Percentiles rank a stretch among this genome's conserved stretches.
Conservation (phyloP, 2,329 filamentous ascomycete species). For the Exophiala viscosa region DNA sequence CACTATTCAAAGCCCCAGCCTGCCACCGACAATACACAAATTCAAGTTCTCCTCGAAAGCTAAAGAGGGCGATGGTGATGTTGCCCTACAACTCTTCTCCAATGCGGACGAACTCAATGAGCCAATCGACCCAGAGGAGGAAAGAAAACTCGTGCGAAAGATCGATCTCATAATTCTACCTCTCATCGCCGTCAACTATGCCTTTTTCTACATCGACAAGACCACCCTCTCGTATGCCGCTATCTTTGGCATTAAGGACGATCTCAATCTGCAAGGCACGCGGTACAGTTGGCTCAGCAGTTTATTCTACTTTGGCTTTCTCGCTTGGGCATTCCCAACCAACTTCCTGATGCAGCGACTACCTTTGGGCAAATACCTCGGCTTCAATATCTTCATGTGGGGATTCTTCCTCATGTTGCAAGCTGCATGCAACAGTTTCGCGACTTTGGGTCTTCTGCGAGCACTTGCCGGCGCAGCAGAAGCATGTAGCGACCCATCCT, state of each 20-base stretch:
- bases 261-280: slow-evolving; percentile 46
- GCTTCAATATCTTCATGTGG: slow-evolving; percentile 44
- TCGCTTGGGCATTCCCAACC: slow-evolving; percentile 64
- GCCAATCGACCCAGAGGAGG: slow-evolving; percentile 45
- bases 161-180: slow-evolving; percentile 60
- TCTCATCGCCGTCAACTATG: slow-evolving; percentile 52
- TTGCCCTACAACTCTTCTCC: slow-evolving; percentile 50
- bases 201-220: slow-evolving; percentile 49
- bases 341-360: slow-evolving; percentile 62
- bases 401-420: slow-evolving; percentile 51
- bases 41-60: slow-evolving; percentile 23
- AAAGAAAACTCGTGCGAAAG: slow-evolving; percentile 49
- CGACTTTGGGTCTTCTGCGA: slow-evolving; percentile 53
- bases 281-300: slow-evolving; percentile 45
- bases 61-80: slow-evolving; percentile 42
- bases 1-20: slow-evolving; percentile 9
- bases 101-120: slow-evolving; percentile 48
- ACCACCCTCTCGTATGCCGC: slow-evolving; percentile 51
- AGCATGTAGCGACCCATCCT: slow-evolving; percentile 53
- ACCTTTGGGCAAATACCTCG: slow-evolving; percentile 63
- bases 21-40: slow-evolving; percentile 16
- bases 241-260: slow-evolving; percentile 60
- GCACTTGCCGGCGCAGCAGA: slow-evolving; percentile 52
- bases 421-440: slow-evolving; percentile 54
- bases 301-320: slow-evolving; percentile 47